phyloP scores from a whole-genome alignment of 768 basidiomycete species.

The Tricholoma bakamatsutake region DNA sequence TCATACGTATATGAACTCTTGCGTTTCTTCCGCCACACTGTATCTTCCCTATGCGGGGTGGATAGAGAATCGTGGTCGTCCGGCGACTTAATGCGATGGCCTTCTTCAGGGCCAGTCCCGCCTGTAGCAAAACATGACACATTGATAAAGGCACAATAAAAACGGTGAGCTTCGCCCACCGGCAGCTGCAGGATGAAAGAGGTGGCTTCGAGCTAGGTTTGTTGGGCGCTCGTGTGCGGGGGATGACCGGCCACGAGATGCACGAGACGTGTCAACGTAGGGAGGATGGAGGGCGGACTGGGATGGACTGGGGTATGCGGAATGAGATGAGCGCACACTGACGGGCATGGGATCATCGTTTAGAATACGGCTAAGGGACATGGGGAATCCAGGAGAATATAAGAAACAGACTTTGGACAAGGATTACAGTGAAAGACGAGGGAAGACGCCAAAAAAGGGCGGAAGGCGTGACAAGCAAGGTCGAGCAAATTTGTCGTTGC shows the following conservation, averaged over 20 bases:
- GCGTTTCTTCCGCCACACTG: background rate
- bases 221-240: slow-evolving; percentile 11
- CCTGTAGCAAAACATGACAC: background rate
- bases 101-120: background rate
- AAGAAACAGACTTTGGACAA: background rate
- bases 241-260: slow-evolving; percentile 18
- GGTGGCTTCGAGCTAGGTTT: slow-evolving; percentile 2
- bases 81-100: background rate
- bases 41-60: background rate
- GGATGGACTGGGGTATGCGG: slow-evolving; percentile 26
- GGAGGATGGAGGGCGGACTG: slow-evolving; percentile 15
- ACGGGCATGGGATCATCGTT: slow-evolving; percentile 59
- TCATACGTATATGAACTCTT: background rate
- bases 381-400: slow-evolving; percentile 18
- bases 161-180: background rate
- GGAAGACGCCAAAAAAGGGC: too few relatives aligned
- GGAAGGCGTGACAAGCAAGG: background rate
- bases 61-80: background rate
- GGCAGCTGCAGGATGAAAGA: slow-evolving; percentile 7
- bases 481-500: background rate
- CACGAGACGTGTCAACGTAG: slow-evolving; percentile 11
- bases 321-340: slow-evolving; percentile 22
- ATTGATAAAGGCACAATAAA: background rate
- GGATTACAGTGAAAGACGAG: background rate
- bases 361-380: slow-evolving; percentile 78